A percentile compares a stretch with the other conserved stretches of the same genome.
Evolutionary conservation across 2,329 filamentous ascomycete species (phyloP).

Genomic region (Aspergillus piperis): DNA sequence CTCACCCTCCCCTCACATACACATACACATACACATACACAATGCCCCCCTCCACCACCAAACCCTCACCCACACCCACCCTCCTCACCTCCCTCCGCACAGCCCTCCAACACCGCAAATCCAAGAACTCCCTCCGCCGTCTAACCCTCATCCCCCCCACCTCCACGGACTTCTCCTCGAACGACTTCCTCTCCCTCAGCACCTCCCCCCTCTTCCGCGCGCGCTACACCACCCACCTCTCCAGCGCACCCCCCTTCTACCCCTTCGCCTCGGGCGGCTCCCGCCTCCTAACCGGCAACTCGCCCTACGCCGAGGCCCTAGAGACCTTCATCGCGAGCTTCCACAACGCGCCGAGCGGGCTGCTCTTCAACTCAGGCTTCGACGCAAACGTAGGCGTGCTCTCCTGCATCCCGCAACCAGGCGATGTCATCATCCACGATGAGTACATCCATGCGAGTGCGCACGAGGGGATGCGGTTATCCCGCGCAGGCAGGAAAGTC

Average conservation of each 20-base stretch:
- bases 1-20: no score
- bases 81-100: slow-evolving; percentile 22
- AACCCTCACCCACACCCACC: background rate
- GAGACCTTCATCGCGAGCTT: slow-evolving; percentile 62
- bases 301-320: slow-evolving; percentile 58
- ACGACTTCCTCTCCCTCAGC: slow-evolving; percentile 65
- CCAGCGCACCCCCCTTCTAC: slow-evolving; percentile 35
- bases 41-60: background rate
- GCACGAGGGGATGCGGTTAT: slow-evolving; percentile 73
- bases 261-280: slow-evolving; percentile 61
- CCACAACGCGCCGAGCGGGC: slow-evolving; percentile 58
- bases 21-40: background rate
- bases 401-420: slow-evolving; percentile 60
- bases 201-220: slow-evolving; percentile 50
- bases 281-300: slow-evolving; percentile 67
- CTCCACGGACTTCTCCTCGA: slow-evolving; percentile 63
- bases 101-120: slow-evolving; percentile 39
- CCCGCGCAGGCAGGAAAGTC: slow-evolving; percentile 53
- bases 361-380: slow-evolving; percentile 66
- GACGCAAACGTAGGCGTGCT: slow-evolving; percentile 68
- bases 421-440: slow-evolving; percentile 69
- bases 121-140: slow-evolving; percentile 48
- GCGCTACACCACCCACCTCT: slow-evolving; percentile 52
- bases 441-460: slow-evolving; percentile 76
- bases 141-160: slow-evolving; percentile 49